Conservation (phyloP, 495 filamentous ascomycete species). For the Pyronema omphalodes region DNA sequence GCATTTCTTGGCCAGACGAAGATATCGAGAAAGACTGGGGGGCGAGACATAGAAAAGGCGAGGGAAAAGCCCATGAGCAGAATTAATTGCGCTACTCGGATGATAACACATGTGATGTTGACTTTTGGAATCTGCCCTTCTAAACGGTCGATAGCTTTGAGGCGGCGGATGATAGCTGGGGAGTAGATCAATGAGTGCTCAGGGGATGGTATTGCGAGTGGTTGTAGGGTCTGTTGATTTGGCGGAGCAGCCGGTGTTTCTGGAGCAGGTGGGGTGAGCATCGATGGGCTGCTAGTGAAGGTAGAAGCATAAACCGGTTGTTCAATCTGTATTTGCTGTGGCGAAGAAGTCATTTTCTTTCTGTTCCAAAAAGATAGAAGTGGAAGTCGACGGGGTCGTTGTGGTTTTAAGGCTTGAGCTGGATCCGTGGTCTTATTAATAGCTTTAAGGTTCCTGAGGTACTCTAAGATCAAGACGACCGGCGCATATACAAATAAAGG, state of each 20-base stretch:
- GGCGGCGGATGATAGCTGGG: background rate
- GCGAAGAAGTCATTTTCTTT: too few species aligned
- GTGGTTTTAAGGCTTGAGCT: too few species aligned
- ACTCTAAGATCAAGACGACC: too few species aligned
- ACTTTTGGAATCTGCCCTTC: slow-evolving; percentile 2
- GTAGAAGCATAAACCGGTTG: too few species aligned
- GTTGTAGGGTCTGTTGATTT: background rate
- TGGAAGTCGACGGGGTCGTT: too few species aligned
- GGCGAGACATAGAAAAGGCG: background rate
- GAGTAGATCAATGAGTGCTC: background rate
- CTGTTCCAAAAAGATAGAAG: too few species aligned
- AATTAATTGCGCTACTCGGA: slow-evolving; percentile 2
- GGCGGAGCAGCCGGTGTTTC: background rate
- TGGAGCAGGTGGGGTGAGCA: background rate
- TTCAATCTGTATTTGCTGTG: too few species aligned
- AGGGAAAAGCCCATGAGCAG: background rate
- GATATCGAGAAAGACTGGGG: slow-evolving; percentile 1
- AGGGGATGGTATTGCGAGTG: background rate
- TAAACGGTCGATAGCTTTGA: background rate
- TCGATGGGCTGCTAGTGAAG: too few species aligned
- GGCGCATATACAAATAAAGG: too few species aligned
- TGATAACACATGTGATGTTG: slow-evolving; percentile 1
- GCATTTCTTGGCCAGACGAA: slow-evolving; percentile 1
- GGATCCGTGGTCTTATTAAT: too few species aligned
- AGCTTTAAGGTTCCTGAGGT: too few species aligned